Evolutionary conservation across 129 eudicot species (phyloP), one percentile per base, ranked within the genome.

Genomic region (Logfia minima): DNA sequence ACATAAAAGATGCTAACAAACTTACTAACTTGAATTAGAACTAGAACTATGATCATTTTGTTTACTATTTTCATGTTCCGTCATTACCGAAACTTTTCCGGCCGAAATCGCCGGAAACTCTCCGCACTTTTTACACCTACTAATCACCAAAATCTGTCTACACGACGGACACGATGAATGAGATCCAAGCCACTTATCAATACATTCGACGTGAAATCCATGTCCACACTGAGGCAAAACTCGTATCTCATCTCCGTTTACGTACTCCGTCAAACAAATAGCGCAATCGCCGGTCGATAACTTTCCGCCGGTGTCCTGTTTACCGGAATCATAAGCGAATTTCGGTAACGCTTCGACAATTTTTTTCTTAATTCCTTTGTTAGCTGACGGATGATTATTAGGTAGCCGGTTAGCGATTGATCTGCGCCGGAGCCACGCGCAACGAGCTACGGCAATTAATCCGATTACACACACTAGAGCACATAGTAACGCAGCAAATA

Each of bases 231-330:
- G 70, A 1, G 70, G 70, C 5, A 65, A 17, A 3, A 65, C 70
- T 24, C 70, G 70, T 32, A 65, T 65, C 31, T 65, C 70, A 65
- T 65, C 70, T 13, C 70, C 70, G n/a, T 31, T 8, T 1, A 29
- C 22, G 7, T 65, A 65, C 17, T 65, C 70, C 4, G 70, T 18
- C 70, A 65, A 26, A 17, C 70, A 65, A 29, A 65, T 65, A 9
- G 70, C 43, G 39, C 70, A 65, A 29, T 65, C 28, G 18, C 28
- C 48, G 70, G 80, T 21, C 72, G 68, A 26, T 72, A 72, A 60
- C 62, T 35, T 70, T 67, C 63, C 21, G 45, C 80, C 53, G 56
- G 68, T n/a, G 96, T 86, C 18, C 71, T 88, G 98, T 81, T 70
- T 90, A 85, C 67, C 87, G 73, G 98, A 92, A 16, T 32, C 39